Evolutionary conservation across 1,139 yeast genomes (phyloP).

Genomic region (Pichia sp.): DNA sequence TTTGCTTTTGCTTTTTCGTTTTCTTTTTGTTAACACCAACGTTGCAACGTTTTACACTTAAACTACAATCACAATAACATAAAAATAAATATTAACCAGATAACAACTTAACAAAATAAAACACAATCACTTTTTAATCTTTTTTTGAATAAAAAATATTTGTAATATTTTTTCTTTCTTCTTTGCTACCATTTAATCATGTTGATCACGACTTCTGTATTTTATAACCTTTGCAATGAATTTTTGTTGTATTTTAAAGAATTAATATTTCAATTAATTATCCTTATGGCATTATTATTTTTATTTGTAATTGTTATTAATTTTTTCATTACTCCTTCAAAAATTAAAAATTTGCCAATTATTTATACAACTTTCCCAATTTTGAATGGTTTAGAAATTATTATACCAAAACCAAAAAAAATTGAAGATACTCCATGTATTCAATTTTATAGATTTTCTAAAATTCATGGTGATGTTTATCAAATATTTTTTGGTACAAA

Average conservation of each 20-base stretch:
- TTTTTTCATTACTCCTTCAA: conserved; percentile 12
- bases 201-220: neutral
- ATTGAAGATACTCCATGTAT: conserved; percentile 38
- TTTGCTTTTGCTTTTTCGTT: too few relatives aligned
- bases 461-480: conserved; percentile 43
- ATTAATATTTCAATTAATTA: neutral
- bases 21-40: too few relatives aligned
- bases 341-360: conserved; percentile 19
- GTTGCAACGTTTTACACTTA: too few relatives aligned
- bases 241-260: neutral
- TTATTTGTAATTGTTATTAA: neutral
- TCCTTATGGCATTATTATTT: neutral
- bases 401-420: conserved; percentile 21
- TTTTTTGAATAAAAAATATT: too few relatives aligned
- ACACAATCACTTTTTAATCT: too few relatives aligned
- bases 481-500: conserved; percentile 58
- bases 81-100: too few relatives aligned
- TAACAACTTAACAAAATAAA: too few relatives aligned
- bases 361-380: conserved; percentile 23
- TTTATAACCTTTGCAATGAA: neutral
- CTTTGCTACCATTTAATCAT: neutral
- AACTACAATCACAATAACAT: too few relatives aligned
- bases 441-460: conserved; percentile 44
- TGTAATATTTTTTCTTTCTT: neutral
- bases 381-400: conserved; percentile 21